A percentile compares a stretch with the other conserved stretches of the same genome.
Conservation (phyloP, 2,329 filamentous ascomycete genomes). For the Neonectria neomacrospora region DNA sequence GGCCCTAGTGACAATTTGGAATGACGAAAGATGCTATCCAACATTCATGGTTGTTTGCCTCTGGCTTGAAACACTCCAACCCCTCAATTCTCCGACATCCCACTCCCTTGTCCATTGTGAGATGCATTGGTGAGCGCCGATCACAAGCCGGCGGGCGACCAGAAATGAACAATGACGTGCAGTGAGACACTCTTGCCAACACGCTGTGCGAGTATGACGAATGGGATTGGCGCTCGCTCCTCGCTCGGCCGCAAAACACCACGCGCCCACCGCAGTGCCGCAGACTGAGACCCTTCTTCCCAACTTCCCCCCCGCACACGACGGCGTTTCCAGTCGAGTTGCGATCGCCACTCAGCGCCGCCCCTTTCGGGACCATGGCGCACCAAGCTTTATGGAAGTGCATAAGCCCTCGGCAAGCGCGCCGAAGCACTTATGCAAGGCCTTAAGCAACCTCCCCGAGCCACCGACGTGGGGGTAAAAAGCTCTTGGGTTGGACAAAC, state of each 20-base stretch:
- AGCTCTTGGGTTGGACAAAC: not conserved
- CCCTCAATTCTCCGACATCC: not conserved
- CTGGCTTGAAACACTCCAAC: not conserved
- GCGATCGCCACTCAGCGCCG: not conserved
- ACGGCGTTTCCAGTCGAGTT: not conserved
- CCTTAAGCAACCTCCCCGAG: not conserved
- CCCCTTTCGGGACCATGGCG: not conserved
- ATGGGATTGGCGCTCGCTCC: not conserved
- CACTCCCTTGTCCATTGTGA: not conserved
- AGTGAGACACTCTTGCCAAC: not conserved
- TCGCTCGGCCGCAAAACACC: not conserved
- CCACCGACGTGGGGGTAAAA: not conserved
- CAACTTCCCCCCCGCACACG: not conserved
- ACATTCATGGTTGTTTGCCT: not conserved
- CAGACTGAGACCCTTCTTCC: not conserved
- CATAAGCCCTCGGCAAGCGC: not conserved
- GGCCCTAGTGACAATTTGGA: not conserved
- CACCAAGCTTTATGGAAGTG: not conserved
- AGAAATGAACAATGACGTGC: constrained; percentile 1
- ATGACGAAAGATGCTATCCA: not conserved
- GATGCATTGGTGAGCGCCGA: not conserved
- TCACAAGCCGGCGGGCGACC: not conserved
- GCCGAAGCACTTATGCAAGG: not conserved
- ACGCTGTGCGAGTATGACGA: no score
- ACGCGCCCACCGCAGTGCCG: not conserved